These are phyloP conservation scores for Suillus decipiens DNA, from an alignment of 768 basidiomycete species.

Conservation along the genomic window DNA sequence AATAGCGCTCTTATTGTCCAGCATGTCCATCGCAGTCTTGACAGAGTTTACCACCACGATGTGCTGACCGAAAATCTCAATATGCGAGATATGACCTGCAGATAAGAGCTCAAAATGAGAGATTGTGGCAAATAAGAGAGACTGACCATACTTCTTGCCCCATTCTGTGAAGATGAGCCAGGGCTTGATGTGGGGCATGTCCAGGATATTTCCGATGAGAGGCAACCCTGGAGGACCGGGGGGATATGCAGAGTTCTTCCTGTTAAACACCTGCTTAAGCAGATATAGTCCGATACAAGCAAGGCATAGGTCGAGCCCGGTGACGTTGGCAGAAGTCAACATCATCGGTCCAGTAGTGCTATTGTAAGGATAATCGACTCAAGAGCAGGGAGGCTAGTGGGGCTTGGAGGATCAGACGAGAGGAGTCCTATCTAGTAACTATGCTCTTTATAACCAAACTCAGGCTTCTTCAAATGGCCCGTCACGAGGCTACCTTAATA, in stretches of 20 bases:
- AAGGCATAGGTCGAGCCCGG: slow-evolving; percentile 36
- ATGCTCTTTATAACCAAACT: no score
- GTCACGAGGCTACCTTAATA: no score
- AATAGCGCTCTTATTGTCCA: slow-evolving; percentile 65
- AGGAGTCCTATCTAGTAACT: background rate
- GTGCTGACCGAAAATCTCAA: slow-evolving; percentile 60
- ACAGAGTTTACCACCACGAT: slow-evolving; percentile 57
- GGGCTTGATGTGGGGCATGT: slow-evolving; percentile 48
- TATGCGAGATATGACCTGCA: slow-evolving; percentile 60
- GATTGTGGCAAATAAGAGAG: background rate
- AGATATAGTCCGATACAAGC: slow-evolving; percentile 32
- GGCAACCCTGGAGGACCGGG: slow-evolving; percentile 49
- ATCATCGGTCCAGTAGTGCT: background rate
- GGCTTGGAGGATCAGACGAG: background rate
- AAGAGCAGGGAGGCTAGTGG: background rate
- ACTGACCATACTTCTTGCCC: slow-evolving; percentile 46
- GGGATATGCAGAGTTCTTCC: slow-evolving; percentile 34
- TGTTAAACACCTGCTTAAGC: slow-evolving; percentile 23
- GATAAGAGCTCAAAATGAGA: background rate
- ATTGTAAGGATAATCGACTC: background rate
- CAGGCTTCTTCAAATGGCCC: no score
- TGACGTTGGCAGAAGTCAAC: slow-evolving; percentile 19
- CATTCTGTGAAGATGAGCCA: slow-evolving; percentile 48
- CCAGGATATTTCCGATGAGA: slow-evolving; percentile 48
- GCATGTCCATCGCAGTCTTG: slow-evolving; percentile 53